phyloP scores from a whole-genome alignment of 129 eudicot genomes.

The Flaveria trinervia region DNA sequence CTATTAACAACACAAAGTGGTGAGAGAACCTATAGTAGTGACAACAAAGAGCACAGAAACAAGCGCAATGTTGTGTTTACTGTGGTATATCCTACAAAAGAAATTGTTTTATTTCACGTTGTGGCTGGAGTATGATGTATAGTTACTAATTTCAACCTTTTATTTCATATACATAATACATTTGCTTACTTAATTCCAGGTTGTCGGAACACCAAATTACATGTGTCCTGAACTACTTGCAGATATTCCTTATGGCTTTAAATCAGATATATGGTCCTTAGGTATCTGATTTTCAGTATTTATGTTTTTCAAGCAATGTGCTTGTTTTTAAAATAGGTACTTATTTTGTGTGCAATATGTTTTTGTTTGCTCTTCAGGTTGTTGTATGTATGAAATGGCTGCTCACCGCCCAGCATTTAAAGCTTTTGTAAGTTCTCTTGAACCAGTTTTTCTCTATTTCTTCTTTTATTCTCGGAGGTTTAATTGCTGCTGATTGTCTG shows the following conservation, averaged over 20 bases:
- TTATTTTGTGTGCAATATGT: constrained; percentile 1
- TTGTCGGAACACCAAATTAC: constrained; percentile 98
- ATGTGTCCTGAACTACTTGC: constrained; percentile 99
- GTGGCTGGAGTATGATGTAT: constrained; percentile 21
- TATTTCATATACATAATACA: constrained; percentile 11
- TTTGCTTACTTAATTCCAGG: constrained; percentile 53
- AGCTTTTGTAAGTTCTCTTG: constrained; percentile 81
- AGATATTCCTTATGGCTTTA: constrained; percentile 96
- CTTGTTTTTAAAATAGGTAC: constrained; percentile 7
- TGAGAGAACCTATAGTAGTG: no score
- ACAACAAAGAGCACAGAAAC: no score
- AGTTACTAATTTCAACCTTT: constrained; percentile 12
- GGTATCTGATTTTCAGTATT: constrained; percentile 52
- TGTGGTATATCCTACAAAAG: neutral
- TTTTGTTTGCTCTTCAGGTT: constrained; percentile 53
- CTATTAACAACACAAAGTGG: no score
- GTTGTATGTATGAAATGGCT: constrained; percentile 99
- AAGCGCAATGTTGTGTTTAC: neutral
- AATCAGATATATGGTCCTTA: constrained; percentile 97
- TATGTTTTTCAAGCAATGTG: constrained; percentile 8
- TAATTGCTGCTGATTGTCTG: constrained; percentile 14
- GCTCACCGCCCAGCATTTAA: constrained; percentile 99
- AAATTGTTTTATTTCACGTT: neutral
- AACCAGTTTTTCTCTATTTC: constrained; percentile 18
- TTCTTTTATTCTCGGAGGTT: constrained; percentile 15